Conservation (phyloP, 1,139 yeast genomes). For the Pichia sp. region DNA sequence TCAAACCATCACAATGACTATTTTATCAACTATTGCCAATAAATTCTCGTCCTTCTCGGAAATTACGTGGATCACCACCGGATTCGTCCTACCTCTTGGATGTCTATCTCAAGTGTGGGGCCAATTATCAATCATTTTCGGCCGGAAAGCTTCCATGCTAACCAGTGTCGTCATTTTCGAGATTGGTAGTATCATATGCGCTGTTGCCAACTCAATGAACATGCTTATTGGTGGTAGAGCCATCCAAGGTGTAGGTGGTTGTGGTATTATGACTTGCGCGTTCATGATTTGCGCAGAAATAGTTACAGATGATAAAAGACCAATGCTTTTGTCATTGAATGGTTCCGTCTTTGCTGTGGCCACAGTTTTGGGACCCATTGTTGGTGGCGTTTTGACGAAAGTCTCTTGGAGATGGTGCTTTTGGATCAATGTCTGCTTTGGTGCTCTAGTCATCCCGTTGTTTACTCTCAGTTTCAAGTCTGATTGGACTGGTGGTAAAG, state of each 20-base stretch:
- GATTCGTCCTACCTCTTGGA: conserved; percentile 54
- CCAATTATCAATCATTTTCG: conserved; percentile 52
- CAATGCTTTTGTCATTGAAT: conserved; percentile 11
- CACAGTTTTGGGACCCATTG: conserved; percentile 51
- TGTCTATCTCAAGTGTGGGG: conserved; percentile 56
- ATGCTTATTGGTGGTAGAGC: conserved; percentile 67
- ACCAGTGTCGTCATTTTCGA: conserved; percentile 50
- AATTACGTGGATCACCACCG: conserved; percentile 57
- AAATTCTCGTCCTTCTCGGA: conserved; percentile 48
- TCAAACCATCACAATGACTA: conserved; percentile 58
- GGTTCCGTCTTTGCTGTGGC: conserved; percentile 37
- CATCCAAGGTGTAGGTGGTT: conserved; percentile 71
- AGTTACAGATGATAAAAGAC: conserved; percentile 37
- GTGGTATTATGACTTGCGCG: conserved; percentile 56
- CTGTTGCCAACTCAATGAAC: conserved; percentile 49
- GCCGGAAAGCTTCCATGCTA: conserved; percentile 48
- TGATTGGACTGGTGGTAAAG: conserved; percentile 1
- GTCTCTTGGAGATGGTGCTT: conserved; percentile 76
- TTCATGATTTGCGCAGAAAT: conserved; percentile 54
- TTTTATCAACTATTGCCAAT: conserved; percentile 47
- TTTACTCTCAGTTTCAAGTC: conserved; percentile 49
- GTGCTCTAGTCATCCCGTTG: conserved; percentile 46
- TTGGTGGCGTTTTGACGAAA: conserved; percentile 59
- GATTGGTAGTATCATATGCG: conserved; percentile 56
- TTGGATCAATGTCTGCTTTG: conserved; percentile 63